A percentile compares a stretch with the other conserved stretches of the same genome.
Evolutionary conservation across 169 alveolate species (phyloP).

Genomic region (Babesia ovis): DNA sequence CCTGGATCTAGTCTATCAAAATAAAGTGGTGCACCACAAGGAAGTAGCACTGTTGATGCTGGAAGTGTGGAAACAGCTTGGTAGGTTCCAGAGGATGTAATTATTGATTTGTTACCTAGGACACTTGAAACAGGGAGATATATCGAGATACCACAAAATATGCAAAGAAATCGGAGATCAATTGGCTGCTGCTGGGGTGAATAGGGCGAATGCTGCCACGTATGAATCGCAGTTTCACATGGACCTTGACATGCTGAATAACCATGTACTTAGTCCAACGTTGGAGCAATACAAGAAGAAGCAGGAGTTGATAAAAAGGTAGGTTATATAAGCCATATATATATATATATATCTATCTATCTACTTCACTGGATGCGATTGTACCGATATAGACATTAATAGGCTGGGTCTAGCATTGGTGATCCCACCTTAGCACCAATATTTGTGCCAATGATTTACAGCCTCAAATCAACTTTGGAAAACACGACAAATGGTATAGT

Average conservation of each 20-base stretch:
- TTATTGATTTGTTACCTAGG: background rate
- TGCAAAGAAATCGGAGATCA: conserved; percentile 21
- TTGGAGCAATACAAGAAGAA: conserved; percentile 54
- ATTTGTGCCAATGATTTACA: too few relatives aligned
- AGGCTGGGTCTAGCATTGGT: too few relatives aligned
- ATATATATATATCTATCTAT: too few relatives aligned
- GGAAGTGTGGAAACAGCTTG: conserved; percentile 41
- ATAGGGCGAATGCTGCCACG: background rate
- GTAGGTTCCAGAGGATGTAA: background rate
- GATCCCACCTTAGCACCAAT: background rate
- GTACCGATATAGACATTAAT: too few relatives aligned
- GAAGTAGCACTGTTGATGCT: conserved; percentile 13
- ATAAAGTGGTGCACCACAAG: conserved; percentile 3
- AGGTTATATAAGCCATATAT: background rate
- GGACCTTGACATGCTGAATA: conserved; percentile 37
- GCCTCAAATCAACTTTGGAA: conserved; percentile 40
- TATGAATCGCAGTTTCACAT: conserved; percentile 27
- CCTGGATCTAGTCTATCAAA: conserved; percentile 17
- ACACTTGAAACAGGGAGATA: conserved; percentile 24
- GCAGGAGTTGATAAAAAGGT: conserved; percentile 34
- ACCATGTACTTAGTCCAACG: conserved; percentile 43
- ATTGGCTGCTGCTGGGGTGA: background rate
- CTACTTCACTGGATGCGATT: too few relatives aligned
- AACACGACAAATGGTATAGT: conserved; percentile 39
- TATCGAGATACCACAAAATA: conserved; percentile 28